Evolutionary conservation across 345 rosid genomes (phyloP), one percentile per base, ranked within the genome.

Genomic region (Aquilaria yunnanensis): DNA sequence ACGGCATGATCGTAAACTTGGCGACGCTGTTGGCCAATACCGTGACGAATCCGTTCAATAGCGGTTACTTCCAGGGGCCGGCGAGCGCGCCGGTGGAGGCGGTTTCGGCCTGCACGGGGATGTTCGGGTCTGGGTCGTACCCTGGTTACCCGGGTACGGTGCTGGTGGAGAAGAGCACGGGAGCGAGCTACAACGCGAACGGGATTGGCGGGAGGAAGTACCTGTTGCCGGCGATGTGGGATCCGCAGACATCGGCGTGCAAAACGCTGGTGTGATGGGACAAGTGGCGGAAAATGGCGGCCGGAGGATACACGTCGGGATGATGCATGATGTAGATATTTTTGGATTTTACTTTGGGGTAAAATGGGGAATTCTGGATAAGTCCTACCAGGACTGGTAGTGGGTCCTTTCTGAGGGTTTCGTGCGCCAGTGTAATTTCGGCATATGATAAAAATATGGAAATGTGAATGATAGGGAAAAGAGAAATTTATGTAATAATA

Each of bases 21-120:
- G 95, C 86, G 0, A 78, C 81, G 59, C 85, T 90, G 7, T 63
- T 87, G 67, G 95, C 92, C 1, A 95, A 92, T 45, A 85, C 97
- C 1, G 92, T 83, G 1, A 89, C 85, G 12, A 89, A 89, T 61
- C 96, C 96, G 1, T 89, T 89, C 47, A 84, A 84, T 29, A 81
- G 78, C 32, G 97, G 97, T 11, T 90, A 80, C 64, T 85, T 72
- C 46, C 96, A 90, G 66, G 97, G 97, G 2, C 77, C 85, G 1
- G 78, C 76, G 32, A 84, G 76, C 52, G 87, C 95, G 3, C 88
- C 97, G 4, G 69, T 90, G 14, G 97, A 90, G 75, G 97, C 90
- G 30, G 88, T 87, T 14, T 77, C 92, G 2, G 95, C 97, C 48
- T 90, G 97, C 63, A 66, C 85, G 30, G 95, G 97, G 14, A 76